These are phyloP conservation scores for Zopfochytrium polystomum DNA, from an alignment of 371 early-diverging fungal species.

Conservation along the genomic window DNA sequence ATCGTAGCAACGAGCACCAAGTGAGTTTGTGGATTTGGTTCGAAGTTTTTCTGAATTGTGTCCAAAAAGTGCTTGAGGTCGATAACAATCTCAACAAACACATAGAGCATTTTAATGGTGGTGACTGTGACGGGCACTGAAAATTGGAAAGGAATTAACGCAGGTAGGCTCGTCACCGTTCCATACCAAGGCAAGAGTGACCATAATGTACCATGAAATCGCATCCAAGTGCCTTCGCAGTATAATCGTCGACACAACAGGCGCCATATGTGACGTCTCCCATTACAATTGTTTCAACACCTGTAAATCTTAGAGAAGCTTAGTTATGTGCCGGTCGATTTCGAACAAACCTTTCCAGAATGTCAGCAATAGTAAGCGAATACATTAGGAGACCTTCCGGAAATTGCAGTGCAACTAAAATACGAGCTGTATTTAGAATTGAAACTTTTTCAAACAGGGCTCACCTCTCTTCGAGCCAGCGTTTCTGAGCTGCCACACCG, in stretches of 20 bases:
- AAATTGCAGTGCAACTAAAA: constrained; percentile 92
- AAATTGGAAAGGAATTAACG: background rate
- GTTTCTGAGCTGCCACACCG: constrained; percentile 86
- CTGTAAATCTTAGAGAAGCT: constrained; percentile 60
- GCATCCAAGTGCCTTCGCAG: constrained; percentile 88
- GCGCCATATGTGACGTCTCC: constrained; percentile 99
- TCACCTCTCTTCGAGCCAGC: constrained; percentile 72
- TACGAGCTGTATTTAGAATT: constrained; percentile 3
- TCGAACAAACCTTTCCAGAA: constrained; percentile 69
- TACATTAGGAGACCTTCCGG: constrained; percentile 99
- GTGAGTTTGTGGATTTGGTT: constrained; percentile 42
- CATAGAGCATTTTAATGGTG: constrained; percentile 93
- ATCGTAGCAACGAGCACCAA: constrained; percentile 93
- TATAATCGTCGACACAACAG: constrained; percentile 98
- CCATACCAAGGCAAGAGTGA: constrained; percentile 91
- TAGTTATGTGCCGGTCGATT: background rate
- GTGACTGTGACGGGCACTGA: constrained; percentile 92
- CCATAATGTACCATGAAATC: constrained; percentile 99
- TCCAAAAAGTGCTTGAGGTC: constrained; percentile 91
- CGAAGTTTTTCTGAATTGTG: constrained; percentile 84
- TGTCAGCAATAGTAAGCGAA: constrained; percentile 89
- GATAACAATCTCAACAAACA: constrained; percentile 99
- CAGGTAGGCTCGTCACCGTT: background rate
- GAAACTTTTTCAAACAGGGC: background rate
- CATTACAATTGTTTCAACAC: constrained; percentile 93